A percentile compares a stretch with the other conserved stretches of the same genome.
phyloP scores from a whole-genome alignment of 2,329 filamentous ascomycete species.

The Chaetothyriales sp. region DNA sequence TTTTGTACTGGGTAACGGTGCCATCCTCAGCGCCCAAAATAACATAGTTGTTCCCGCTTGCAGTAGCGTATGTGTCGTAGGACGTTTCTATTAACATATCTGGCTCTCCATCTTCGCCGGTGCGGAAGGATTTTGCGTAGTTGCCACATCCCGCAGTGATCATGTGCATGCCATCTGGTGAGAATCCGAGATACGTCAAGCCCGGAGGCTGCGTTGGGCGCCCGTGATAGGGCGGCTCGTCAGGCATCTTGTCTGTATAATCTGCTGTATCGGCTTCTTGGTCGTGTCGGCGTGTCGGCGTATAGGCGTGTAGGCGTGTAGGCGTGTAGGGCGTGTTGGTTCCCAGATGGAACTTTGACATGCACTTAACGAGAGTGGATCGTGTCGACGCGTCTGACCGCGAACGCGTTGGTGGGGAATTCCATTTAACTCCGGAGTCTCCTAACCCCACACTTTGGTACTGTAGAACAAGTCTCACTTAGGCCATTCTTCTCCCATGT shows the following conservation, averaged over 20 bases:
- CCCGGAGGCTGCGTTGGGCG: constrained; percentile 54
- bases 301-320: too few relatives aligned
- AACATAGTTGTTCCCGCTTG: constrained; percentile 63
- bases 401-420: too few relatives aligned
- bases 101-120: constrained; percentile 83
- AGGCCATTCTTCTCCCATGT: too few relatives aligned
- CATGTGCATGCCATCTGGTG: constrained; percentile 70
- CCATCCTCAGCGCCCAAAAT: constrained; percentile 87
- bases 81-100: constrained; percentile 81
- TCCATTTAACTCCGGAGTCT: too few relatives aligned
- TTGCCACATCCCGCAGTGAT: constrained; percentile 91
- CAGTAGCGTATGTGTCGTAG: constrained; percentile 71
- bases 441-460: too few relatives aligned
- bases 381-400: too few relatives aligned
- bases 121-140: constrained; percentile 81
- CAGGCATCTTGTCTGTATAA: constrained; percentile 12
- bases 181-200: constrained; percentile 76
- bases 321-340: too few relatives aligned
- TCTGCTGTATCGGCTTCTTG: neutral
- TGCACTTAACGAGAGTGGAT: too few relatives aligned
- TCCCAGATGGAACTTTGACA: too few relatives aligned
- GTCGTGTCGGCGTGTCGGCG: too few relatives aligned
- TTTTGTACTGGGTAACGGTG: constrained; percentile 86
- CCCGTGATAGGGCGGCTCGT: constrained; percentile 14
- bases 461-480: too few relatives aligned